These are phyloP conservation scores for Inga oerstediana DNA, from an alignment of 306 rosid genomes.

Conservation along the genomic window DNA sequence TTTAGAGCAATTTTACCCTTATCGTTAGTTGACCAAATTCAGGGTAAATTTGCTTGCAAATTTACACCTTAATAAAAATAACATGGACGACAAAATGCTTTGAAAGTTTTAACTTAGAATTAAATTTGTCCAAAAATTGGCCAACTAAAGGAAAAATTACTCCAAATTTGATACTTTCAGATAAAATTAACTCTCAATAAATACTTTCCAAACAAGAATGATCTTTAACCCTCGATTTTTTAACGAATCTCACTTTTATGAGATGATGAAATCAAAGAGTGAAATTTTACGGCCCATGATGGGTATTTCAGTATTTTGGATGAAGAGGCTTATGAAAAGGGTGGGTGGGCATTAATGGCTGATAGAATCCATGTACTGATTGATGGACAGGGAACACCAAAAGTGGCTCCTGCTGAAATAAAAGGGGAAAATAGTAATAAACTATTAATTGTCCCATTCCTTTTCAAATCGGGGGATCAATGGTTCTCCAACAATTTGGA, in stretches of 20 bases:
- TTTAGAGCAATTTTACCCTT: too few relatives aligned
- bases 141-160: too few relatives aligned
- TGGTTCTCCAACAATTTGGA: conserved; percentile 34
- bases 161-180: too few relatives aligned
- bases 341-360: neutral
- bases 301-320: conserved; percentile 3
- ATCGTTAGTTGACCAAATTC: too few relatives aligned
- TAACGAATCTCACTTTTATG: neutral
- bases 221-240: too few relatives aligned
- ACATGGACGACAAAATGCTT: too few relatives aligned
- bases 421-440: neutral
- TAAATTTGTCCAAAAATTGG: too few relatives aligned
- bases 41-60: too few relatives aligned
- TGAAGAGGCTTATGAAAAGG: neutral
- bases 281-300: neutral
- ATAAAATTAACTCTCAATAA: too few relatives aligned
- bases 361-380: conserved; percentile 4
- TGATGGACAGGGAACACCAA: conserved; percentile 18
- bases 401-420: conserved; percentile 17
- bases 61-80: too few relatives aligned
- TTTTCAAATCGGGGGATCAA: conserved; percentile 19
- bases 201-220: too few relatives aligned
- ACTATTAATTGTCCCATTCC: conserved; percentile 2
- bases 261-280: neutral
- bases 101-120: too few relatives aligned